Evolutionary conservation across 176 grass and related monocot species (phyloP), one percentile per base, ranked within the genome.

Genomic region (Thalia dealbata): DNA sequence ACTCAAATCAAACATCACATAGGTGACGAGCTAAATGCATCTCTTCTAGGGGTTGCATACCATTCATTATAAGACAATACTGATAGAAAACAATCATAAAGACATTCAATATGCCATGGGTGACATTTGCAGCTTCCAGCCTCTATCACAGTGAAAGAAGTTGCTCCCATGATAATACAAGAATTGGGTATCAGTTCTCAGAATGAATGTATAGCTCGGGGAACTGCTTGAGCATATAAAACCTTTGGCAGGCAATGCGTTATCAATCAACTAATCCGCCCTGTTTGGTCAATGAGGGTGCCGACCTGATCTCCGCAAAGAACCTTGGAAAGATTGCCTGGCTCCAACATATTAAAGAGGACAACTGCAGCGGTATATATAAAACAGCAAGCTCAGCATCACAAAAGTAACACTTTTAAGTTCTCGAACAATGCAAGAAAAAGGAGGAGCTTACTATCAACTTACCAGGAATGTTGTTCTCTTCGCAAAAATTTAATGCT

Each of bases 381-480:
- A 25, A 80, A 10, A 69, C 5, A 26, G 30, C 19, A 64, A 12
- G 32, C 46, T 64, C 27, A 66, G 63, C 27, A 73, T 32, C 75
- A 46, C 42, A 78, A 3, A 7, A 5, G 52, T 21, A 13, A 61
- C 70, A 14, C 2, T 4, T 59, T 26, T 50, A 3, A 30, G 18
- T 22, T 13, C 26, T 11, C 11, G 63, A 46, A 32, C 25, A 14
- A 75, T n/a, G n/a, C n/a, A n/a, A n/a, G n/a, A 27, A 16, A 61
- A 24, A 56, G 50, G 48, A 50, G 46, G 70, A 16, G 19, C 23
- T 27, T 52, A 67, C 10, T 4, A 44, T 68, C 43, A 67, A 62
- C 78, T 78, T 79, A 99, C 95, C 95, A 61, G 95, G 95, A 81
- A 95, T 91, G 71, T 95, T 93, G 78, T 95, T 99, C 70, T 99